A percentile compares a stretch with the other conserved stretches of the same genome.
Evolutionary conservation across 805 yeast genomes (phyloP).

Genomic region (Grigorovia yakushimaensis): DNA sequence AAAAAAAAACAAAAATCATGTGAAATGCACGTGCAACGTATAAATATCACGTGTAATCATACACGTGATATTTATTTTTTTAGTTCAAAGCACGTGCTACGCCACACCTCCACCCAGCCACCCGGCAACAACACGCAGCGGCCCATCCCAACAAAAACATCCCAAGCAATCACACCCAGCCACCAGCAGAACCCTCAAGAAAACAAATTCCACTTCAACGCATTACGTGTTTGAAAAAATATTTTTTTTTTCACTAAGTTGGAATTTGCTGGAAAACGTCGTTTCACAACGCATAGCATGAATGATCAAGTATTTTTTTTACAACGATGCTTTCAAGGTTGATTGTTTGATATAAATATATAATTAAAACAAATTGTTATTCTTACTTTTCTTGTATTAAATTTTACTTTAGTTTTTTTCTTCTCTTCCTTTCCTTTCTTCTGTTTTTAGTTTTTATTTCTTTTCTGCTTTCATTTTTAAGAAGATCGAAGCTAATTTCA

Average conservation of each 20-base stretch:
- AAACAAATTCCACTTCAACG: too few relatives aligned
- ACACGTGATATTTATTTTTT: too few relatives aligned
- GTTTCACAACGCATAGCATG: too few relatives aligned
- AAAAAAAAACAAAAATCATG: too few relatives aligned
- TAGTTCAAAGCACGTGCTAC: neutral
- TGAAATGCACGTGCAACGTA: too few relatives aligned
- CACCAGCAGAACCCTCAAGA: neutral
- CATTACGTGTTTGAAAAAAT: too few relatives aligned
- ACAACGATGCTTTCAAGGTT: neutral
- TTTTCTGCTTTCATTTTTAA: neutral
- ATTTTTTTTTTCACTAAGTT: too few relatives aligned
- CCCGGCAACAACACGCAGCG: neutral
- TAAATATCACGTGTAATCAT: too few relatives aligned
- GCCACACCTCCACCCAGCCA: neutral
- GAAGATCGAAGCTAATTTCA: neutral
- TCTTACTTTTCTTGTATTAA: neutral
- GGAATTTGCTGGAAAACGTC: too few relatives aligned
- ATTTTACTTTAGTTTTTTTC: neutral
- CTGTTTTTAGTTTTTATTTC: neutral
- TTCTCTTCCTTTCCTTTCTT: neutral
- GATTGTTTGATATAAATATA: neutral
- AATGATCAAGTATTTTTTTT: neutral
- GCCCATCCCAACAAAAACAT: too few relatives aligned
- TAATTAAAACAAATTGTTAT: too few relatives aligned
- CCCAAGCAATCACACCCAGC: neutral